phyloP scores from a whole-genome alignment of 140 eudicot species.

The Cichorium intybus region DNA sequence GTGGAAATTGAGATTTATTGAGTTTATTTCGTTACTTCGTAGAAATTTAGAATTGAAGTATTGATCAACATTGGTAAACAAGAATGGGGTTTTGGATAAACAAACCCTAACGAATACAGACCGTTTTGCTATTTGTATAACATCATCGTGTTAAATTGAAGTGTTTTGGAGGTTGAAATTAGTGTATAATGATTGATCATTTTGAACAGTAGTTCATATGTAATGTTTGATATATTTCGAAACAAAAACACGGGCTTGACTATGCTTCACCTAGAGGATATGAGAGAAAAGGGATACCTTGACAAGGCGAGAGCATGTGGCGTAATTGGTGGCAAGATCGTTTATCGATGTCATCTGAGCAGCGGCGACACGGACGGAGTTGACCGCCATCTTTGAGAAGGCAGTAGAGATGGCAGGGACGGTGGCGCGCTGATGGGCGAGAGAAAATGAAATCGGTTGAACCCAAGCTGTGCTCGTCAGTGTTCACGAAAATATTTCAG shows the following conservation, averaged over 20 bases:
- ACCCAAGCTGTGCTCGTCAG: neutral
- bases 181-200: neutral
- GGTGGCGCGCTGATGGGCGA: conserved; percentile 7
- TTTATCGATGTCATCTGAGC: conserved; percentile 95
- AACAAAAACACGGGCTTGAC: neutral
- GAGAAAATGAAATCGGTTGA: neutral
- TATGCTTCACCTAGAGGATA: neutral
- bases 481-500: too few relatives aligned
- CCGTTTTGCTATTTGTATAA: conserved; percentile 1
- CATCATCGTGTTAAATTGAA: neutral
- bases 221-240: neutral
- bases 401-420: conserved; percentile 13
- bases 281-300: conserved; percentile 37
- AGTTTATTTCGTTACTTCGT: neutral
- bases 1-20: neutral
- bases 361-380: conserved; percentile 79
- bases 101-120: conserved; percentile 21
- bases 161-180: neutral
- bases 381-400: conserved; percentile 55
- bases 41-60: neutral
- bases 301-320: conserved; percentile 92
- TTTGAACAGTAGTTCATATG: neutral
- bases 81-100: neutral
- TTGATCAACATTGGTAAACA: neutral
- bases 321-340: conserved; percentile 77